Base-by-base conservation (phyloP, 371 early-diverging fungal genomes). In the Mucor plumbeus region DNA sequence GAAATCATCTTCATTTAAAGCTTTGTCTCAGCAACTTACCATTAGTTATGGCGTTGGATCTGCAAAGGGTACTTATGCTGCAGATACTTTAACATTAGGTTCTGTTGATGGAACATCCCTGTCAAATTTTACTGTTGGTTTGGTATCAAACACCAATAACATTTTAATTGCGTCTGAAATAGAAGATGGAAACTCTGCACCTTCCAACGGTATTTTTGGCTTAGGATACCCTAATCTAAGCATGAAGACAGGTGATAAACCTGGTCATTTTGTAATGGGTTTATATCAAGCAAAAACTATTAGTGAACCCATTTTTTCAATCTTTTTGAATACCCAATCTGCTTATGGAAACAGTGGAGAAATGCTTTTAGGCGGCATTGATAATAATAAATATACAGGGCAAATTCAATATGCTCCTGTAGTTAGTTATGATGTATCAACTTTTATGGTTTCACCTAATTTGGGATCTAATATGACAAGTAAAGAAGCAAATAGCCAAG, bases 361-460 rank as follows among this genome's bases (percentile, higher is more conserved):
- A 59, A 80, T 88, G 53, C 81, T 82, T 26, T 77, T 91, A 70
- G 88, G 88, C 7, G 89, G 85, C 5, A 78, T 80, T 39, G 87
- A 91, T 66, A 26, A 59, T 10, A 61, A 76, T 57, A 85, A 84
- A 67, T 88, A 74, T 65, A 66, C 71, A 1, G 89, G 90, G 10
- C 70, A 77, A 5, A 50, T 89, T 47, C 69, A 69, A 3, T 89
- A 87, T 55, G 59, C 79, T n/a, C 77, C 83, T 5, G 81, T 83
- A 1, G 74, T 76, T 0, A 63, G 70, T 17, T 60, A 76, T 36
- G 68, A 74, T 48, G 39, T 62, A 14, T 58, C 63, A 1, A 39
- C 15, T 6, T 64, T 48, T n/a, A 26, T 60, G 47, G 17, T 60
- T 1, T 11, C 59, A 0, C 56, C 70, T 13, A 69, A 69, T 43